Base-by-base conservation (phyloP, 495 filamentous ascomycete genomes). In the Neurospora sp. region DNA sequence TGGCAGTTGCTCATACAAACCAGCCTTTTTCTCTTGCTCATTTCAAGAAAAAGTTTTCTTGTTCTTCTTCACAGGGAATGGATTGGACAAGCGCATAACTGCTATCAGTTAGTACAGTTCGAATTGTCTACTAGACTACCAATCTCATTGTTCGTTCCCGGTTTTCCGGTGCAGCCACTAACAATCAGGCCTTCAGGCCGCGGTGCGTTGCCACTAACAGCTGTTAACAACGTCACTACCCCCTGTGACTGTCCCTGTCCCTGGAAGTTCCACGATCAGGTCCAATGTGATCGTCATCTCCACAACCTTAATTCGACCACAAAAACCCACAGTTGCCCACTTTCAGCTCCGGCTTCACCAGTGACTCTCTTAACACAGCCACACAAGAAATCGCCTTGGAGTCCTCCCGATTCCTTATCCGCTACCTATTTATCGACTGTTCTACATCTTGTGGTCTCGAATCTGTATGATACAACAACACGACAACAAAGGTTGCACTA, bases 251-350 rank as follows among this genome's bases (percentile, higher is more conserved):
- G 53, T 14, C 27, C 53, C 53, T 18, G 53, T 18, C 53, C 53
- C 53, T 66, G 53, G 53, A 31, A 66, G 53, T 35, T 66, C 27
- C 53, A 66, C 14, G 31, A 66, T 37, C 27, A 31, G 27, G 27
- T 31, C 35, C 35, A 37, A 37, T 35, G 27, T 37, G 53, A 66
- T 66, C 53, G 18, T 35, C 53, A 66, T 66, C 53, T 35, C 27
- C 53, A 66, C 53, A 66, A 66, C 53, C 53, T 66, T 66, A 66
- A 66, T 66, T 66, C 53, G 53, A 66, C 53, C 53, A 66, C 53
- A 18, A 18, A 66, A 66, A 66, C 6, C 53, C 53, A 61, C 53
- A 35, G 53, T 31, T 31, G 27, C 27, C 53, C 53, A 66, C 53
- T 66, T 61, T 66, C 53, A 66, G 53, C 53, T 66, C 53, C 53